These are phyloP conservation scores for Russula olivacea DNA, from an alignment of 768 basidiomycete species.

Conservation along the genomic window DNA sequence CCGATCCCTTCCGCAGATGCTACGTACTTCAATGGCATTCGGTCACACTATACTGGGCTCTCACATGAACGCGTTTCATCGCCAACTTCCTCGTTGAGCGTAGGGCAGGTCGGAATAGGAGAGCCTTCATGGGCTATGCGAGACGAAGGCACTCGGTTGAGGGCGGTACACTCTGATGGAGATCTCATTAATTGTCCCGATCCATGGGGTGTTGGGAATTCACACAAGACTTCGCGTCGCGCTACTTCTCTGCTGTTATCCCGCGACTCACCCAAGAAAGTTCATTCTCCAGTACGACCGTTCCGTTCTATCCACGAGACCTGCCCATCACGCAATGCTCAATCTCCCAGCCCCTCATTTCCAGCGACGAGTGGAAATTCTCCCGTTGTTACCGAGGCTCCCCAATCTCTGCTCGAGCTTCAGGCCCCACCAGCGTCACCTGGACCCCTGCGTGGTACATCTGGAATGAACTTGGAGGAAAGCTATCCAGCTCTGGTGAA, in stretches of 20 bases:
- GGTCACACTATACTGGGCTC: not conserved
- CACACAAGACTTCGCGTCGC: not conserved
- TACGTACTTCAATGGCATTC: conserved; percentile 1
- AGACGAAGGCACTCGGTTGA: not conserved
- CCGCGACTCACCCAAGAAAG: not conserved
- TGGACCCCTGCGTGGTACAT: not conserved
- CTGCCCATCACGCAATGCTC: not conserved
- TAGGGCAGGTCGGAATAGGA: not conserved
- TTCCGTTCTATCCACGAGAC: not conserved
- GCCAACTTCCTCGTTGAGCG: not conserved
- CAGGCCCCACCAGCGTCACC: not conserved
- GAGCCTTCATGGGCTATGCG: not conserved
- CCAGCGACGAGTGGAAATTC: not conserved
- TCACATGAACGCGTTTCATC: not conserved
- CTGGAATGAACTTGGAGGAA: not conserved
- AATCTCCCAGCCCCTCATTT: not conserved
- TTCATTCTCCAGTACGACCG: not conserved
- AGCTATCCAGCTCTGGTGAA: not conserved
- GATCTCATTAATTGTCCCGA: not conserved
- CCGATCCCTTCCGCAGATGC: conserved; percentile 16
- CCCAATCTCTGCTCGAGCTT: not conserved
- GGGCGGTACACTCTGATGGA: not conserved
- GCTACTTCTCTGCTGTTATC: not conserved
- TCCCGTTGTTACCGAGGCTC: not conserved
- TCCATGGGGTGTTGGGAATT: not conserved